Percentiles rank a stretch among this genome's conserved stretches.
phyloP scores from a whole-genome alignment of 768 basidiomycete genomes.

The Rhodotorula kratochvilovae region DNA sequence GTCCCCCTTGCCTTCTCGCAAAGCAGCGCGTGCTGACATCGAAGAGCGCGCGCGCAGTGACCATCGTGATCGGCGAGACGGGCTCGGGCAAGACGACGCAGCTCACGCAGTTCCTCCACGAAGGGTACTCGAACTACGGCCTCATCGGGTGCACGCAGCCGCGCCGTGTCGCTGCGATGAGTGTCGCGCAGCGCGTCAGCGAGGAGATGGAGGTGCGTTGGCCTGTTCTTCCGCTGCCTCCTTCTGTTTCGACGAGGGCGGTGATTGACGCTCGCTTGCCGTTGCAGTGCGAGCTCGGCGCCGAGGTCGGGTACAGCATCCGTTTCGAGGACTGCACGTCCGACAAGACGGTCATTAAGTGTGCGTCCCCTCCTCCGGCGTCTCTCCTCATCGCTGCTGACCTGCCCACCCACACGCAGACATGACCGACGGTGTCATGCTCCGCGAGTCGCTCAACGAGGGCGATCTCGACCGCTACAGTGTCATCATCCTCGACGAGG shows the following conservation, averaged over 20 bases:
- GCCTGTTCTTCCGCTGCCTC: too few species aligned
- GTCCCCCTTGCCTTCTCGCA: conserved; percentile 18
- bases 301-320: conserved; percentile 91
- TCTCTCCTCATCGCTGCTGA: neutral
- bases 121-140: conserved; percentile 85
- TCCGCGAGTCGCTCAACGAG: conserved; percentile 97
- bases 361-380: conserved; percentile 52
- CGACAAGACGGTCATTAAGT: conserved; percentile 92
- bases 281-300: conserved; percentile 71
- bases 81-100: conserved; percentile 99
- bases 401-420: conserved; percentile 52
- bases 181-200: conserved; percentile 98
- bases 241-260: too few species aligned
- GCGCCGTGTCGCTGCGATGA: conserved; percentile 98
- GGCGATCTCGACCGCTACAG: conserved; percentile 97
- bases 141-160: conserved; percentile 97
- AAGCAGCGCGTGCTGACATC: too few species aligned
- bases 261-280: neutral
- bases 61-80: conserved; percentile 98
- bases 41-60: conserved; percentile 55
- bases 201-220: conserved; percentile 90
- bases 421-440: conserved; percentile 97
- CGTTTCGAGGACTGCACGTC: conserved; percentile 98
- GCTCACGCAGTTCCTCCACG: conserved; percentile 87
- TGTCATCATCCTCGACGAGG: conserved; percentile 97